Conservation (phyloP, 2,329 filamentous ascomycete genomes). For the Bipolaris gigantea region DNA sequence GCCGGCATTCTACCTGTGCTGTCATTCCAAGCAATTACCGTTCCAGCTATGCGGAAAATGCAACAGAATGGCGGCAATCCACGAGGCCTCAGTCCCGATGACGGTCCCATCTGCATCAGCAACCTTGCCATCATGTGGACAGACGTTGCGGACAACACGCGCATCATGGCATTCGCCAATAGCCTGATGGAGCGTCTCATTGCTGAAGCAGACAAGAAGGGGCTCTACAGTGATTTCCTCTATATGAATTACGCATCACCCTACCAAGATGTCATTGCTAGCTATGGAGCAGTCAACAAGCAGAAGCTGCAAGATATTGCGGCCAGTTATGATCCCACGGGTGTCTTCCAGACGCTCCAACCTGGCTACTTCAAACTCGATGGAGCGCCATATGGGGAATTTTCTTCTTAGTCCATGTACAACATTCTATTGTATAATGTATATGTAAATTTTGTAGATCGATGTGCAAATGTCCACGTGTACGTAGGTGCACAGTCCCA, state of each 20-base stretch:
- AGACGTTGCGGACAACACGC: slow-evolving; percentile 23
- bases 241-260: slow-evolving; percentile 54
- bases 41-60: slow-evolving; percentile 27
- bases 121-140: slow-evolving; percentile 30
- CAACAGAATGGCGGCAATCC: slow-evolving; percentile 35
- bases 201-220: slow-evolving; percentile 16
- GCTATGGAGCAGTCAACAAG: slow-evolving; percentile 47
- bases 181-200: slow-evolving; percentile 19
- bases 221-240: slow-evolving; percentile 29
- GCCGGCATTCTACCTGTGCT: slow-evolving; percentile 26
- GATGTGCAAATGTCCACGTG: too few relatives aligned
- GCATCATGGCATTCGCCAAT: slow-evolving; percentile 26
- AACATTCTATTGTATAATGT: neutral
- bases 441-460: neutral
- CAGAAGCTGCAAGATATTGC: slow-evolving; percentile 22
- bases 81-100: slow-evolving; percentile 28
- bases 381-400: slow-evolving; percentile 21
- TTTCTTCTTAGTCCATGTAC: neutral
- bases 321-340: slow-evolving; percentile 20
- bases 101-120: slow-evolving; percentile 28
- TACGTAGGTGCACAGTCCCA: neutral
- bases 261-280: slow-evolving; percentile 47
- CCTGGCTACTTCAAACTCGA: slow-evolving; percentile 29
- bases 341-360: slow-evolving; percentile 25
- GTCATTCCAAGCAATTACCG: slow-evolving; percentile 36